Conservation (phyloP, 495 filamentous ascomycete species). For the Neurospora sp. region DNA sequence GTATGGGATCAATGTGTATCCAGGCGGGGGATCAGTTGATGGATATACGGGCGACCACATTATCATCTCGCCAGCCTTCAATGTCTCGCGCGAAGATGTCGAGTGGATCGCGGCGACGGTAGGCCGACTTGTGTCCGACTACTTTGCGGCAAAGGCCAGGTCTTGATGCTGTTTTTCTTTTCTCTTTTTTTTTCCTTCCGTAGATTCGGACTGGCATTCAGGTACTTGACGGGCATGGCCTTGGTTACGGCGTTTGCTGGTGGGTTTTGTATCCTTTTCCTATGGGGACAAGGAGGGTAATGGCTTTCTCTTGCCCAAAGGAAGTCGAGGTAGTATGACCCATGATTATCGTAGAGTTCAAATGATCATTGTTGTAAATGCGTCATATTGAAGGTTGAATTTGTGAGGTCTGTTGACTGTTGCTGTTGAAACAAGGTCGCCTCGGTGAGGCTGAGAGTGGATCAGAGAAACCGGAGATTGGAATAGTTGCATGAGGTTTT, state of each 20-base stretch:
- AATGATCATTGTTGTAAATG: not conserved
- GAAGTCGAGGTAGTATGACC: not conserved
- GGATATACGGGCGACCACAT: constrained; percentile 64
- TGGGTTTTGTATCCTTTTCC: not conserved
- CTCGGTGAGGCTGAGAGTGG: not conserved
- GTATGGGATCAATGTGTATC: constrained; percentile 60
- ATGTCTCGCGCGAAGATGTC: constrained; percentile 50
- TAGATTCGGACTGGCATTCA: not conserved
- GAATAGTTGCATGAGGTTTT: not conserved
- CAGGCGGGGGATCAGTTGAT: constrained; percentile 56
- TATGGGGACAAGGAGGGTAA: not conserved
- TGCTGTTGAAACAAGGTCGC: not conserved
- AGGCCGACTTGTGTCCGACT: constrained; percentile 28
- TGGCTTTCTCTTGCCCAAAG: not conserved
- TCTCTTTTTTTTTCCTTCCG: not conserved
- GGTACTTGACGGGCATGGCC: not conserved
- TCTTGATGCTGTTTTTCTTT: not conserved
- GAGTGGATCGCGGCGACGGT: constrained; percentile 41
- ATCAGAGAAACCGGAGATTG: not conserved
- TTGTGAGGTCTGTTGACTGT: not conserved
- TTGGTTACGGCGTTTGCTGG: not conserved
- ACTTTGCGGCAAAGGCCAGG: constrained; percentile 12
- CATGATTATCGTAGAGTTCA: not conserved
- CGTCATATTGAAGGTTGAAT: not conserved
- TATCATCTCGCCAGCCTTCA: constrained; percentile 67